Evolutionary conservation across 768 basidiomycete species (phyloP), one percentile per base, ranked within the genome.

Genomic region (Mycena sanguinolenta): DNA sequence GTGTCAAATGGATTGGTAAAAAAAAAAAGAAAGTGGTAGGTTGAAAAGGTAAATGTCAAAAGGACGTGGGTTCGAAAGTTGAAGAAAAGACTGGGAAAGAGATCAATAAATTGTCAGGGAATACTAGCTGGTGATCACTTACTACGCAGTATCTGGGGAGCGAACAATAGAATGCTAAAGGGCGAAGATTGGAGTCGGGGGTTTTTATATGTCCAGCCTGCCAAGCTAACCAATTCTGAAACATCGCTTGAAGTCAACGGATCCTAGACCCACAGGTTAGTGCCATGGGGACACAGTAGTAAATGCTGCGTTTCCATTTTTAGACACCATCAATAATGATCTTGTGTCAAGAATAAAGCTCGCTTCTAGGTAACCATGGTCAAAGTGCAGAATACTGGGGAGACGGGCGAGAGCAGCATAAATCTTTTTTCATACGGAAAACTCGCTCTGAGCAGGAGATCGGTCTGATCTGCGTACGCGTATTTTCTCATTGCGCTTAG

Each of bases 61-160:
- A 32, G 39, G 58, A 69, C 55, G 28, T 21, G 39, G 57, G 62
- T 53, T 28, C 49, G 58, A 64, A 64, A 64, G 30, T 52, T 64
- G 54, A 63, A 69, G 61, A 63, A 63, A 30, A 58, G 34, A 63
- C n/a, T 50, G 23, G 34, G 16, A 55, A 23, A 42, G 12, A 49
- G 52, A 34, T 63, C 1, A 69, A 39, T 39, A 10, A 38, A 9
- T 28, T 17, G 27, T 19, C n/a, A 44, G 17, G 1, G 21, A 23
- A 27, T 8, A 23, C 17, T 9, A 34, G n/a, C 2, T 7, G 28
- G 5, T 7, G 67, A 28, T 12, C 23, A 63, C 68, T 59, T n/a
- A 69, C 68, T 69, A 69, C 68, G 25, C 68, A 69, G 68, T 69
- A 69, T 69, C 68, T 69, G 60, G 65, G n/a, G 57, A 53, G 46